Evolutionary conservation across 179 eudicot species (phyloP).

Genomic region (Patellifolia procumbens): DNA sequence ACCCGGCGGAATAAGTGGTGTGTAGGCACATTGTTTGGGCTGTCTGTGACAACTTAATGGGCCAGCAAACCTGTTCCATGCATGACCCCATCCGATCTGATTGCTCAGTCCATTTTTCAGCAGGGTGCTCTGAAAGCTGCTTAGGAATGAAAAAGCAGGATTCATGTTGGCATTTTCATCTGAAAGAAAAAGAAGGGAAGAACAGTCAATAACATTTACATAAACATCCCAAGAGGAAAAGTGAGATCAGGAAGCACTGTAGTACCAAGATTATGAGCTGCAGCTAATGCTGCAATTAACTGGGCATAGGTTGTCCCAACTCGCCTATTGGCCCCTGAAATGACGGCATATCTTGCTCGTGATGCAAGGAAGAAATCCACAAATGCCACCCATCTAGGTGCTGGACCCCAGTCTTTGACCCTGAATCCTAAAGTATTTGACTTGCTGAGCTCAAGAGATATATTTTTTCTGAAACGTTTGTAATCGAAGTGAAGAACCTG

Average conservation of each 20-base stretch:
- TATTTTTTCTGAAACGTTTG: conserved; percentile 60
- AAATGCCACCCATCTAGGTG: conserved; percentile 99
- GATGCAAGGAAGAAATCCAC: conserved; percentile 97
- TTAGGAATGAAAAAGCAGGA: conserved; percentile 58
- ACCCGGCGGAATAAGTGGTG: conserved; percentile 86
- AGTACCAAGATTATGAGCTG: conserved; percentile 68
- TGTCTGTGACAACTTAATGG: conserved; percentile 80
- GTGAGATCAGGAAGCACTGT: background rate
- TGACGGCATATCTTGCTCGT: conserved; percentile 79
- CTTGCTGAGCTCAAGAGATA: conserved; percentile 34
- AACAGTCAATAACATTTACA: background rate
- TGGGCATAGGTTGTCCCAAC: conserved; percentile 98
- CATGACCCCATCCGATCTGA: conserved; percentile 98
- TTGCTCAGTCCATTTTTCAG: conserved; percentile 62
- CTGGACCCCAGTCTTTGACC: conserved; percentile 96
- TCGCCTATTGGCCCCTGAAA: conserved; percentile 93
- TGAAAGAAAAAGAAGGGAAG: conserved; percentile 15
- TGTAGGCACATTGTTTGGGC: conserved; percentile 73
- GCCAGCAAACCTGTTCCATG: conserved; percentile 91
- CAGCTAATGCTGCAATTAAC: conserved; percentile 81
- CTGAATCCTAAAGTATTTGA: conserved; percentile 47
- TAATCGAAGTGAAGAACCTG: conserved; percentile 91
- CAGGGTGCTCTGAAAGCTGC: conserved; percentile 68
- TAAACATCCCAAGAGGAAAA: background rate
- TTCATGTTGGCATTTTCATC: conserved; percentile 44